phyloP scores from a whole-genome alignment of 768 basidiomycete genomes.

The Mycena leptocephala region DNA sequence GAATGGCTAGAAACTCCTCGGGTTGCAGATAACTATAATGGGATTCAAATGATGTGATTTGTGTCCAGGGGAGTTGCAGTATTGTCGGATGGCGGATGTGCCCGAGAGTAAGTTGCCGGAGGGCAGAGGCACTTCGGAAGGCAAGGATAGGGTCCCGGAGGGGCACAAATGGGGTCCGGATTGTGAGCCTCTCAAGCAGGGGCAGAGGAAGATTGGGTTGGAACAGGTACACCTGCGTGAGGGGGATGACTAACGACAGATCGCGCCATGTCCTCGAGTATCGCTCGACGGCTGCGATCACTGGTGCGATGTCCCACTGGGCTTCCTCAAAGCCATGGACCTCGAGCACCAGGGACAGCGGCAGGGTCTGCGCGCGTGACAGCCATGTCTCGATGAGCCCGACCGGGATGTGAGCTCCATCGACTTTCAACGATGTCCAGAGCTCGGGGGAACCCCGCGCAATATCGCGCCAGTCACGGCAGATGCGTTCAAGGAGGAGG shows the following conservation, averaged over 20 bases:
- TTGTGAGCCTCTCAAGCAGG: not conserved
- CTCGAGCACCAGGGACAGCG: not conserved
- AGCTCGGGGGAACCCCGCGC: constrained; percentile 36
- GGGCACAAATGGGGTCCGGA: not conserved
- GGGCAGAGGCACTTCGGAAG: not conserved
- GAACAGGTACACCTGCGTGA: not conserved
- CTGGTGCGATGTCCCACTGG: not conserved
- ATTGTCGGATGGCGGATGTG: too few relatives aligned
- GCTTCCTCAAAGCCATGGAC: not conserved
- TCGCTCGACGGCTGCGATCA: not conserved
- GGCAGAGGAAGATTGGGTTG: constrained; percentile 3
- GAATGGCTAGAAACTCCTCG: not conserved
- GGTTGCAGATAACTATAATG: not conserved
- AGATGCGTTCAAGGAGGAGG: constrained; percentile 44
- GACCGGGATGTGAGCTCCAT: not conserved
- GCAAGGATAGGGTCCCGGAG: not conserved
- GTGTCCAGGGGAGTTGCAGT: not conserved
- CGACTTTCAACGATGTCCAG: constrained; percentile 44
- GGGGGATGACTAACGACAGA: not conserved
- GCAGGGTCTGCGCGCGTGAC: not conserved
- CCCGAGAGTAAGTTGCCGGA: not conserved
- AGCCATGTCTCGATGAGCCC: constrained; percentile 7
- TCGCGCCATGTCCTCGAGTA: constrained; percentile 7
- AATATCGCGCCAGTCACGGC: constrained; percentile 44
- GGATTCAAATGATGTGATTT: not conserved